Base-by-base conservation (phyloP, 805 yeast species). In the Wickerhamomyces sydowiorum region DNA sequence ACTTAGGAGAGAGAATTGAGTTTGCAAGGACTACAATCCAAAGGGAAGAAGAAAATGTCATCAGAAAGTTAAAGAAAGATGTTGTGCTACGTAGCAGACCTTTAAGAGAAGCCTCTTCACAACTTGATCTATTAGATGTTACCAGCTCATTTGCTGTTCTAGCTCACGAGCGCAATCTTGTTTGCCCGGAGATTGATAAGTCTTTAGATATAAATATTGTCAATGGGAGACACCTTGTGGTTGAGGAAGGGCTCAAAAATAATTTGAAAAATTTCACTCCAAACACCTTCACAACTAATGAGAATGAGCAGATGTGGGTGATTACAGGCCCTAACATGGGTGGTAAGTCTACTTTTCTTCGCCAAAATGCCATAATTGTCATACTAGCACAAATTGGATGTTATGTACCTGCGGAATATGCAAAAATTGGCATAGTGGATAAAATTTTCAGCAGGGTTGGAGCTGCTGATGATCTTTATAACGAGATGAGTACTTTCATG, bases 291-390 rank as follows among this genome's bases (percentile, higher is more conserved):
- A 57, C 61, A 7, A 67, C 93, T 43, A 65, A 70, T 9, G 72
- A 76, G 30, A 74, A 68, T 9, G 58, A 60, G 5, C 69, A 75
- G 9, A 87, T 89, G 51, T 72, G 80, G 28, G 79, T 93, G 14
- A 88, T 93, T 21, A 88, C 97, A 0, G 97, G 97, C 5, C 97
- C 97, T 20, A 90, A 90, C 58, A 90, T 90, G 97, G 97, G 97
- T 42, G 97, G 97, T 49, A 90, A 90, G 60, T 88, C 96, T 0
- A 90, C 97, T 0, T 90, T 86, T 57, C 82, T 90, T 37, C 73
- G 96, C 48, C 96, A 90, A 53, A 76, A 86, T 40, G 97, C 96
- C 9, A 93, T 86, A 0, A 83, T 90, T 42, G 82, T 91, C 2
- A 69, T 90, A 35, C 70, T 90, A 81, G 87, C 87, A 14, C 97